Percentiles rank a stretch among this genome's conserved stretches.
Evolutionary conservation across 2,329 filamentous ascomycete species (phyloP).

Genomic region (Aspergillus fumigatiaffinis): DNA sequence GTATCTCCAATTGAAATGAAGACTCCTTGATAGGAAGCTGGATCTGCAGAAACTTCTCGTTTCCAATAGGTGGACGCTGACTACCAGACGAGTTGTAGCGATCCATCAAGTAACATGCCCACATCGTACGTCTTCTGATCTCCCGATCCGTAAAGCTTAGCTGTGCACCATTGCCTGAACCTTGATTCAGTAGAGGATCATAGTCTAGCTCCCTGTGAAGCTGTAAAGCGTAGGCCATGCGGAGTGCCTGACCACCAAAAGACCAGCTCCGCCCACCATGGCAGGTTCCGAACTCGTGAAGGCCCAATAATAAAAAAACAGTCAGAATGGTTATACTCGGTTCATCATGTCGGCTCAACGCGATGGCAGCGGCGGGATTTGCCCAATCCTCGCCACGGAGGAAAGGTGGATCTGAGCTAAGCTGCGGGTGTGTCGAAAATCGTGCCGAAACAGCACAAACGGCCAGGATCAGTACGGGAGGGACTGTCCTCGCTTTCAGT

Average conservation of each 20-base stretch:
- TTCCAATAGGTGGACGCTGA: conserved; percentile 84
- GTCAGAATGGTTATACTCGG: conserved; percentile 95
- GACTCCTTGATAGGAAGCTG: conserved; percentile 88
- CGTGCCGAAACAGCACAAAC: conserved; percentile 94
- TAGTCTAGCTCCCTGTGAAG: conserved; percentile 86
- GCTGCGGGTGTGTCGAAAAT: conserved; percentile 82
- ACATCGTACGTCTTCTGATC: conserved; percentile 91
- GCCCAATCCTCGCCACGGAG: conserved; percentile 90
- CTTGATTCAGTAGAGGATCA: conserved; percentile 64
- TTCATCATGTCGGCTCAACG: conserved; percentile 82
- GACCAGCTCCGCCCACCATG: conserved; percentile 96
- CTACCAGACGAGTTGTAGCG: conserved; percentile 95
- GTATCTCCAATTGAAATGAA: conserved; percentile 86
- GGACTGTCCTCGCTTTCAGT: conserved; percentile 67
- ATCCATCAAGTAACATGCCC: conserved; percentile 97
- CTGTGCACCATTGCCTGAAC: conserved; percentile 53
- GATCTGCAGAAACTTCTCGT: conserved; percentile 82
- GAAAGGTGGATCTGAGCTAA: conserved; percentile 74
- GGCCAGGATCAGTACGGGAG: conserved; percentile 86
- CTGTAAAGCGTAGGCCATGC: conserved; percentile 95
- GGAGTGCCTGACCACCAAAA: conserved; percentile 86
- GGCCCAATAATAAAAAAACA: conserved; percentile 78
- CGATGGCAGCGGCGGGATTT: conserved; percentile 77
- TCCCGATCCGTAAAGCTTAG: conserved; percentile 90
- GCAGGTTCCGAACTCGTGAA: conserved; percentile 96